These are phyloP conservation scores for Incumbomyces delicatus DNA, from an alignment of 2,329 filamentous ascomycete species.

Conservation along the genomic window DNA sequence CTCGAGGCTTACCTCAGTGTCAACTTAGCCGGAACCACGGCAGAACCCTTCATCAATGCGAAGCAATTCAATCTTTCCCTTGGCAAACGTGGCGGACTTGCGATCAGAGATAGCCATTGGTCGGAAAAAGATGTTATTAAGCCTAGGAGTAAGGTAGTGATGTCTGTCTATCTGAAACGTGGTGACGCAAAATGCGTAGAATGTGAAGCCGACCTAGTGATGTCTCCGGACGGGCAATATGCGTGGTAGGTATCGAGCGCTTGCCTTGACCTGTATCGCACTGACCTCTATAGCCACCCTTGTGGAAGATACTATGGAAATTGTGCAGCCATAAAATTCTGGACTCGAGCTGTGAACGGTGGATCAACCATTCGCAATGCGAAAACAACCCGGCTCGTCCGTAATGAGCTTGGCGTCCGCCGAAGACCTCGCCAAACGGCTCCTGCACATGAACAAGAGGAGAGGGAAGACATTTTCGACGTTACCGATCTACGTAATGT, in stretches of 20 bases:
- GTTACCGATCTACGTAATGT: no score
- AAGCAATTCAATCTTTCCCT: background rate
- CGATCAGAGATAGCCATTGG: background rate
- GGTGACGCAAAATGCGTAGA: background rate
- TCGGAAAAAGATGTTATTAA: background rate
- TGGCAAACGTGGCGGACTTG: background rate
- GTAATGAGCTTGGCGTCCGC: no score
- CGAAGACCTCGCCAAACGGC: no score
- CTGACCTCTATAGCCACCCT: background rate
- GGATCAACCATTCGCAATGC: no score
- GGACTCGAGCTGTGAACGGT: no score
- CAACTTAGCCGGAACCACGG: background rate
- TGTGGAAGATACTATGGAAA: background rate
- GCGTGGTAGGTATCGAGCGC: background rate
- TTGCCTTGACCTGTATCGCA: background rate
- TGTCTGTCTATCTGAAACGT: background rate
- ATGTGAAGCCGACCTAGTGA: background rate
- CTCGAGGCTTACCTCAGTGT: background rate
- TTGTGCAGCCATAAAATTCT: background rate
- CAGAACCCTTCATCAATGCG: background rate
- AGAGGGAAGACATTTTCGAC: no score
- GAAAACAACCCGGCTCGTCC: no score
- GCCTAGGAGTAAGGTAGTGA: background rate
- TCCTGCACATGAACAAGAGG: no score
- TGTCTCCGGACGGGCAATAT: background rate